Evolutionary conservation across 352 stramenopile species (phyloP).

Genomic region (Globisporangium okanoganense): DNA sequence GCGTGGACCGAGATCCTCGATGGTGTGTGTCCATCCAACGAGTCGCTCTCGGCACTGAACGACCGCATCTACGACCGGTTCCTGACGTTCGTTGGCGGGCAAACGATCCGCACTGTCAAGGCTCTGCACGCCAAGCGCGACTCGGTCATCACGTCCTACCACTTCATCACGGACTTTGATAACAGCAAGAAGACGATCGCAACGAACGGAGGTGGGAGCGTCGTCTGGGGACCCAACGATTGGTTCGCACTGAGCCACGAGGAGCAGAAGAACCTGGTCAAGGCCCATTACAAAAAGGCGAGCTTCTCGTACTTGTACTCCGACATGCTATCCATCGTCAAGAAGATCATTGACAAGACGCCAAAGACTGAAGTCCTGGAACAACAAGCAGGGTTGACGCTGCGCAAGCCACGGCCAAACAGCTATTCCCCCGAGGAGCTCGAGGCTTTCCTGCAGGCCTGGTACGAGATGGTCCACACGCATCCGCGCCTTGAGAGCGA

Average conservation of each 20-base stretch:
- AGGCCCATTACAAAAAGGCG: conserved; percentile 10
- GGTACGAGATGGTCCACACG: conserved; percentile 3
- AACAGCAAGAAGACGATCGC: conserved; percentile 1
- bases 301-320: conserved; percentile 17
- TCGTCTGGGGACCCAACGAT: neutral
- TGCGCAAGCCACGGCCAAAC: conserved; percentile 7
- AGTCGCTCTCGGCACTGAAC: conserved; percentile 6
- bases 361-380: neutral
- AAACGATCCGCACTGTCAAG: conserved; percentile 8
- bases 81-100: conserved; percentile 2
- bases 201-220: neutral
- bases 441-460: conserved; percentile 8
- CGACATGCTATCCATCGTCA: conserved; percentile 10
- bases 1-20: conserved; percentile 10
- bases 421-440: conserved; percentile 11
- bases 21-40: neutral
- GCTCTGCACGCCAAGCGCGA: conserved; percentile 15
- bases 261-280: conserved; percentile 10
- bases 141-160: conserved; percentile 11
- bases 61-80: conserved; percentile 10
- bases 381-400: neutral
- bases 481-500: conserved; percentile 2
- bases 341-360: conserved; percentile 8
- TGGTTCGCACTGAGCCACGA: conserved; percentile 12
- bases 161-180: conserved; percentile 14